phyloP scores from a whole-genome alignment of 2,329 filamentous ascomycete genomes.

The Sporothrix euskadiensis region DNA sequence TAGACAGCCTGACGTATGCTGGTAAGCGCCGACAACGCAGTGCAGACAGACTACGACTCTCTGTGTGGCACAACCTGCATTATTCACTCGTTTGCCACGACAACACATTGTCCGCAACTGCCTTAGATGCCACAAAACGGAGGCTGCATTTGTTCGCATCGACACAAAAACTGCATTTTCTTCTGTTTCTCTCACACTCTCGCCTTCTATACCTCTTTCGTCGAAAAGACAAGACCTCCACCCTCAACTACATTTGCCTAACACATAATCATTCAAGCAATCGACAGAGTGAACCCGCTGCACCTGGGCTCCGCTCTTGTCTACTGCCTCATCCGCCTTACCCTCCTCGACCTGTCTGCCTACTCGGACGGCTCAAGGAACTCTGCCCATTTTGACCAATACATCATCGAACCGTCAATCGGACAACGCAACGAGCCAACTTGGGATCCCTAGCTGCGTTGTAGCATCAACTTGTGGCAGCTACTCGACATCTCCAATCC shows the following conservation, averaged over 20 bases:
- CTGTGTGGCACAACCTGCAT: background rate
- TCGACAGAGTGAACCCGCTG: background rate
- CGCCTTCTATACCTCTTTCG: background rate
- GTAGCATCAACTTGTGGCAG: background rate
- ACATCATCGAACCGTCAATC: background rate
- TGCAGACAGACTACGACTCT: background rate
- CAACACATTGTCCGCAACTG: background rate
- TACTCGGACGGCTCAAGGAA: background rate
- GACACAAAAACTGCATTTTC: background rate
- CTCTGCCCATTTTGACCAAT: background rate
- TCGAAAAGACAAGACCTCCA: background rate
- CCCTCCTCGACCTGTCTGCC: background rate
- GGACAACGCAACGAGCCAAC: background rate
- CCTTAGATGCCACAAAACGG: no score
- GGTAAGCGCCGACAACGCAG: conserved; percentile 23
- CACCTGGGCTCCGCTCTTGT: background rate
- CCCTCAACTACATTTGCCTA: background rate
- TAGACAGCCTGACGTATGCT: conserved; percentile 18
- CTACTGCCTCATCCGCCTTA: background rate
- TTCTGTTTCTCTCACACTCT: background rate
- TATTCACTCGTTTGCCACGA: conserved; percentile 16
- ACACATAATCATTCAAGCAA: background rate
- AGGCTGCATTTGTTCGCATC: background rate
- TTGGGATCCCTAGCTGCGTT: background rate
- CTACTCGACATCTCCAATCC: background rate